These are phyloP conservation scores for Tillandsia leiboldiana DNA, from an alignment of 176 grass and related monocot species.

Conservation along the genomic window DNA sequence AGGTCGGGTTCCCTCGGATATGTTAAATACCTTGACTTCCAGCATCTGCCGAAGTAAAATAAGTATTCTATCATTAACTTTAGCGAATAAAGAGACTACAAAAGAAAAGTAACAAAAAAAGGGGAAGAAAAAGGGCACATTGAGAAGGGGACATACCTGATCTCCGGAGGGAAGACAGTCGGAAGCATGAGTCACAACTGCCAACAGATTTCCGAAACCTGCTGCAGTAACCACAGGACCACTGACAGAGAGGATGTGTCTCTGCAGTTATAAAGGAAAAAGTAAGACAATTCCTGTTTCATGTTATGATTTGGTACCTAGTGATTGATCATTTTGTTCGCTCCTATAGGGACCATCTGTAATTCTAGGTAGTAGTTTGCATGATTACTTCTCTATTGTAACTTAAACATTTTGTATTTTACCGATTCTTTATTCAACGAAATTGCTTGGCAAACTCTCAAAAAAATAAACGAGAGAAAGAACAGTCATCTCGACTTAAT, in stretches of 20 bases:
- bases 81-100: not conserved
- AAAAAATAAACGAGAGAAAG: too few relatives aligned
- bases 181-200: constrained; percentile 85
- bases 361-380: too few relatives aligned
- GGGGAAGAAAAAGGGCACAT: not conserved
- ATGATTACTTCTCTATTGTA: too few relatives aligned
- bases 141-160: constrained; percentile 36
- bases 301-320: not conserved
- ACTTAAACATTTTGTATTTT: too few relatives aligned
- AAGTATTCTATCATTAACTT: constrained; percentile 8
- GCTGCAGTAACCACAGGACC: constrained; percentile 71
- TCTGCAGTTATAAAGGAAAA: constrained; percentile 26
- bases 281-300: constrained; percentile 10
- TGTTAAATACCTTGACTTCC: constrained; percentile 67
- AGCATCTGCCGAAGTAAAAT: constrained; percentile 43
- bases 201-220: constrained; percentile 60
- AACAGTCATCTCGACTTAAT: too few relatives aligned
- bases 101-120: not conserved
- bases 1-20: constrained; percentile 38
- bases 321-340: too few relatives aligned
- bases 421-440: too few relatives aligned
- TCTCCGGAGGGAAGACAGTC: constrained; percentile 85
- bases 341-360: too few relatives aligned
- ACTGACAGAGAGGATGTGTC: constrained; percentile 70
- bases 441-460: too few relatives aligned